Base-by-base conservation (phyloP, 352 stramenopile species). In the Pythium rishiriense region DNA sequence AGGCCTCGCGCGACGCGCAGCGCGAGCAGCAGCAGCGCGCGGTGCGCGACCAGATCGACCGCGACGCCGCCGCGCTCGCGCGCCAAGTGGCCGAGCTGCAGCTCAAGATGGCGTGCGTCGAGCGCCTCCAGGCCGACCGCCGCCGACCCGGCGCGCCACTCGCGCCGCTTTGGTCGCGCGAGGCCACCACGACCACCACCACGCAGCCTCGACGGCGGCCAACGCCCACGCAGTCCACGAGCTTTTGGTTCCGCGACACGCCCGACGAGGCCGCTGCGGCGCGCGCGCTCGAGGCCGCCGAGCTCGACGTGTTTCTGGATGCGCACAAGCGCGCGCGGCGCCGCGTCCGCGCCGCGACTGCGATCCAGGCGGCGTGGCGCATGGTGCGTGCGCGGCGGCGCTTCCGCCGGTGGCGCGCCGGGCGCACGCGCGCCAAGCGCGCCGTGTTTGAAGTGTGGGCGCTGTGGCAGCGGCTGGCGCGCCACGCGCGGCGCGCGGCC, bases 341-440 rank as follows among this genome's bases (percentile, higher is more conserved):
- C 19, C 72, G 78, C 43, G 43, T 43, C 0, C 52, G 62, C 7
- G 73, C 74, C 1, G 78, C 76, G 9, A 31, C 43, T 4, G 75
- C 68, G 39, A 69, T 93, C 5, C 84, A 93, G 51, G 63, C 81
- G 9, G 75, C 57, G 1, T 91, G 79, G 80, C 71, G 79, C 14
- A 91, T 91, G 82, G 58, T 72, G 22, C 33, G 56, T 0, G 64
- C 55, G 4, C 76, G 75, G 0, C 71, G 72, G 0, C 64, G 68
- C 3, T 93, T 81, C 68, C 42, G 70, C 11, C 61, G 62, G n/a
- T 93, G 84, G 84, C 63, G 66, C 12, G 62, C 48, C 2, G 62
- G 79, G 15, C 75, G 75, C 17, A 74, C 47, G 17, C 55, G 57
- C 4, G 41, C 69, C 0, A 71, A 70, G 12, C 70, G 70, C 21